These are phyloP conservation scores for Gillenia trifoliata DNA, from an alignment of 306 rosid genomes.

Conservation along the genomic window DNA sequence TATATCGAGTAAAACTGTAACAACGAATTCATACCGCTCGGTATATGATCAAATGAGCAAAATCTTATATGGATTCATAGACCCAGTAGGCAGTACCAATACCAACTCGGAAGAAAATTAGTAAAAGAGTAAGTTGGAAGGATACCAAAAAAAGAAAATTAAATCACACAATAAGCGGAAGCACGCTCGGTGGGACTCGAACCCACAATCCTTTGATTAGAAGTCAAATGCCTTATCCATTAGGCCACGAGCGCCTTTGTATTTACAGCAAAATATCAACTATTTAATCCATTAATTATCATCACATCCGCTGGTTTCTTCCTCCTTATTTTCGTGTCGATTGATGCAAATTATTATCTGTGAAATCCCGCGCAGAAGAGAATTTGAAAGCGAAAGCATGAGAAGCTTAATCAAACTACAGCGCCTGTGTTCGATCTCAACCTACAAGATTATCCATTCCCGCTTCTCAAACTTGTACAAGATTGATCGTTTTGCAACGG, in stretches of 20 bases:
- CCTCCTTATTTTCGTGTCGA: background rate
- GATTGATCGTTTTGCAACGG: constrained; percentile 19
- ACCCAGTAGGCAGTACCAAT: too few relatives aligned
- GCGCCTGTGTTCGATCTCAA: constrained; percentile 7
- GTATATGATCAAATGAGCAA: too few relatives aligned
- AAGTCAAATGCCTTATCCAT: constrained; percentile 10
- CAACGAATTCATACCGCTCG: too few relatives aligned
- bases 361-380: background rate
- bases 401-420: constrained; percentile 18
- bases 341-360: background rate
- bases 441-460: constrained; percentile 2
- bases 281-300: fast-evolving
- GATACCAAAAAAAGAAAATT: background rate
- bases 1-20: too few relatives aligned
- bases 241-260: constrained; percentile 30
- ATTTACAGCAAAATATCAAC: fast-evolving
- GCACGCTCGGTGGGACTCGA: constrained; percentile 33
- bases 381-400: constrained; percentile 16
- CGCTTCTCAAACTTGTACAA: constrained; percentile 11
- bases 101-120: too few relatives aligned
- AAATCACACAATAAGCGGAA: background rate
- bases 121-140: too few relatives aligned
- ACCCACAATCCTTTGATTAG: constrained; percentile 19
- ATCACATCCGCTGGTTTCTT: too few relatives aligned
- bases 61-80: too few relatives aligned